Percentiles rank a stretch among this genome's conserved stretches.
These are phyloP conservation scores for Aegilops longissima DNA, from an alignment of 176 grass and related monocot genomes.

Conservation along the genomic window DNA sequence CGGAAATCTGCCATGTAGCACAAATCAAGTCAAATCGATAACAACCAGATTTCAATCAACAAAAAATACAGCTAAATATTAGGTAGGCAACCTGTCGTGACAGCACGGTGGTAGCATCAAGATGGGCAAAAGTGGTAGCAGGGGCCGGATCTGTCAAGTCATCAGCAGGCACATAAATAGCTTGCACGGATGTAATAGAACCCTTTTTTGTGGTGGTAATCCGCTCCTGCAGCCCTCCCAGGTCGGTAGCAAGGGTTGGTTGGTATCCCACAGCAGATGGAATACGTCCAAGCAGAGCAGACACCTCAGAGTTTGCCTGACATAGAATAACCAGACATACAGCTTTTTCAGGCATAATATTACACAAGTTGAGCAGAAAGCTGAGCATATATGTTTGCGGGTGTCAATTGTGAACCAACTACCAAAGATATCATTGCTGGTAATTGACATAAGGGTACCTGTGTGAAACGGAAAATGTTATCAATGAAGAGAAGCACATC, in stretches of 20 bases:
- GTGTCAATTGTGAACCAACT: neutral
- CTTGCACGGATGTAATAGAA: conserved; percentile 94
- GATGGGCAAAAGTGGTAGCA: conserved; percentile 95
- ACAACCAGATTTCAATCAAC: neutral
- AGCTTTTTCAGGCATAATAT: neutral
- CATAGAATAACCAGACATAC: conserved; percentile 24
- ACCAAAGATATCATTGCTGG: neutral
- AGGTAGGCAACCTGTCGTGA: conserved; percentile 65
- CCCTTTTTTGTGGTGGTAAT: conserved; percentile 98
- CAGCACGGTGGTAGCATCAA: conserved; percentile 95
- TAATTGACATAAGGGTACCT: conserved; percentile 39
- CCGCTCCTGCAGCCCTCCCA: conserved; percentile 92
- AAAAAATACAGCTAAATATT: neutral
- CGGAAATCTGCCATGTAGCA: conserved; percentile 66
- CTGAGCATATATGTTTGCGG: neutral
- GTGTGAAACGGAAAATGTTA: conserved; percentile 98
- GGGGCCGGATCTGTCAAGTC: conserved; percentile 99
- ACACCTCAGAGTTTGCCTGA: conserved; percentile 97
- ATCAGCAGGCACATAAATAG: conserved; percentile 98
- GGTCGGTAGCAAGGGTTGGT: conserved; percentile 94
- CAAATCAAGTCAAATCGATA: conserved; percentile 18
- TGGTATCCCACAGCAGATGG: conserved; percentile 98
- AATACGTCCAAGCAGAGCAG: conserved; percentile 94
- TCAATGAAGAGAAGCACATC: conserved; percentile 98
- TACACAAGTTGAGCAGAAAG: neutral